These are phyloP conservation scores for Babesia gibsoni DNA, from an alignment of 169 alveolate species.

Conservation along the genomic window DNA sequence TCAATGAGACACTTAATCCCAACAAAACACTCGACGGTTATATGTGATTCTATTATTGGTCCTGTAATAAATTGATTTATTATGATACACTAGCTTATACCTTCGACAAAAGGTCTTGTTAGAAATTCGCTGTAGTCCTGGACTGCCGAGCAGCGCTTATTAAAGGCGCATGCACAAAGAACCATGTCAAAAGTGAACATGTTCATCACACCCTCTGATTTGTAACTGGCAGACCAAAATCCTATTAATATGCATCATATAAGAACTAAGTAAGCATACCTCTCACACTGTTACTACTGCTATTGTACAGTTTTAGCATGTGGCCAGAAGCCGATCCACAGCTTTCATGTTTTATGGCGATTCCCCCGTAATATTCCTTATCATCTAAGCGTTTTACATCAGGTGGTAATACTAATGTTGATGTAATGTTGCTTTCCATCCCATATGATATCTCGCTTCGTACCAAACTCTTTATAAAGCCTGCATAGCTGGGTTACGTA, in stretches of 20 bases:
- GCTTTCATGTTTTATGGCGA: constrained; percentile 6
- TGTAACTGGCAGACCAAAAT: constrained; percentile 5
- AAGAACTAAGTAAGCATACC: not conserved
- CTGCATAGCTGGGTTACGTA: not conserved
- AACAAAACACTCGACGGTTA: constrained; percentile 4
- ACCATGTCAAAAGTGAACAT: not conserved
- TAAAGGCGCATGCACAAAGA: constrained; percentile 16
- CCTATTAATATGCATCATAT: constrained; percentile 4
- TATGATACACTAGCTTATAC: not conserved
- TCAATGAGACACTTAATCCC: constrained; percentile 38
- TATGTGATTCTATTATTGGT: not conserved
- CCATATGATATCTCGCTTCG: constrained; percentile 17
- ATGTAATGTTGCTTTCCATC: not conserved
- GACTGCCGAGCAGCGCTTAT: not conserved
- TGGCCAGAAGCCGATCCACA: not conserved
- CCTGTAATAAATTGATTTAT: constrained; percentile 4
- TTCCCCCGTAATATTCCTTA: not conserved
- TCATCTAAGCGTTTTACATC: not conserved
- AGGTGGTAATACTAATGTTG: not conserved
- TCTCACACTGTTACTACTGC: not conserved
- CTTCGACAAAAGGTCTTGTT: constrained; percentile 11
- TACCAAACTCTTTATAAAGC: not conserved
- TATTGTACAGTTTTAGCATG: not conserved
- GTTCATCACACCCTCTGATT: not conserved
- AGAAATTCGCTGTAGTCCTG: constrained; percentile 11